Evolutionary conservation across 73 alveolate genomes (phyloP).

Genomic region (Paramecium sonneborni): DNA sequence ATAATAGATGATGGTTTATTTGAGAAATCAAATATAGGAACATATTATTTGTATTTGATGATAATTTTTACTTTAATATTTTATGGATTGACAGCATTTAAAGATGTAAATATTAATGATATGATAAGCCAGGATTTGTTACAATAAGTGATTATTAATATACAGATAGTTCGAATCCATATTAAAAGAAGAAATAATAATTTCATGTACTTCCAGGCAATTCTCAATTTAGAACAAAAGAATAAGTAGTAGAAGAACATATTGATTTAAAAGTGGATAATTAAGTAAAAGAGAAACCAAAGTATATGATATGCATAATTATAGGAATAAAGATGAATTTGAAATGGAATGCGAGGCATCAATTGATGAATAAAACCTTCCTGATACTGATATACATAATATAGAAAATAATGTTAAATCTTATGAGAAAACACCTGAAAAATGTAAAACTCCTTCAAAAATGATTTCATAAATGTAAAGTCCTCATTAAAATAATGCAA

Average conservation of each 20-base stretch:
- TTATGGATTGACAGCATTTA: background rate
- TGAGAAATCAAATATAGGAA: background rate
- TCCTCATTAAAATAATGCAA: background rate
- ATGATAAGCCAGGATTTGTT: constrained; percentile 25
- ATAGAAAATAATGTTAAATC: background rate
- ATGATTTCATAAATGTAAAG: background rate
- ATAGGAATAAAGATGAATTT: constrained; percentile 5
- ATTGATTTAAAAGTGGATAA: background rate
- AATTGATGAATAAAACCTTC: background rate
- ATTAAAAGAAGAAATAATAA: background rate
- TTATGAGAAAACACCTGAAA: background rate
- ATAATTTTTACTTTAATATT: background rate
- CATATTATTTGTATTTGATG: background rate
- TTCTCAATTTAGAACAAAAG: background rate
- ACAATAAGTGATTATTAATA: background rate
- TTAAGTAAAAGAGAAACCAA: background rate
- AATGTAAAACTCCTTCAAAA: background rate
- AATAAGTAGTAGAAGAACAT: background rate
- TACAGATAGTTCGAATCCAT: constrained; percentile 16
- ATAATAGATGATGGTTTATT: background rate
- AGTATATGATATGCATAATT: background rate
- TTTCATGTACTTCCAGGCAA: background rate
- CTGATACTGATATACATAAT: background rate
- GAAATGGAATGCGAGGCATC: constrained; percentile 35
- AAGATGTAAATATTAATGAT: background rate